Percentiles rank a stretch among this genome's conserved stretches.
phyloP scores from a whole-genome alignment of 1,284 basidiomycete species.

The Pseudozyma pruni region DNA sequence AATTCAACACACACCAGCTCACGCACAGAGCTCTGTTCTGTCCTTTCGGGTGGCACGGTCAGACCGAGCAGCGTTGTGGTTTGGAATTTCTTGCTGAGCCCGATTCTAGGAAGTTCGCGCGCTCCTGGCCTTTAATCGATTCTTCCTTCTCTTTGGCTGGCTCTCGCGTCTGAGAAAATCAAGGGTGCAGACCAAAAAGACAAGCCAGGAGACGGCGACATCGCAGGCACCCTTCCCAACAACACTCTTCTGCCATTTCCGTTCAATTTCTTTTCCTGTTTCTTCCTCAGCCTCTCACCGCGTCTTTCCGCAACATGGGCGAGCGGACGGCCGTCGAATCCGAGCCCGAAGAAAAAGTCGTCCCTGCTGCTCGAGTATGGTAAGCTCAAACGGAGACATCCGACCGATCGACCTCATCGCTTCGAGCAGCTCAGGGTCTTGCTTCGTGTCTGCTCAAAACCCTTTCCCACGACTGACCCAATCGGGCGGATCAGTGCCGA shows the following conservation, averaged over 20 bases:
- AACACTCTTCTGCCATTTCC: too few relatives aligned
- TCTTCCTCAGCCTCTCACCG: conserved; percentile 1
- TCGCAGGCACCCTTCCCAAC: conserved; percentile 5
- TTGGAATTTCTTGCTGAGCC: conserved; percentile 1
- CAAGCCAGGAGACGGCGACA: neutral
- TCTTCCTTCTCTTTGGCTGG: conserved; percentile 6
- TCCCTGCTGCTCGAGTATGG: neutral
- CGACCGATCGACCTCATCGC: neutral
- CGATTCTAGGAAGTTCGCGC: conserved; percentile 5
- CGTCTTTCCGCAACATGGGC: neutral
- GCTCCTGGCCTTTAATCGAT: conserved; percentile 6
- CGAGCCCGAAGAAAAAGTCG: conserved; percentile 26
- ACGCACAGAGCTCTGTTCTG: neutral
- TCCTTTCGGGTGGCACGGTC: conserved; percentile 3
- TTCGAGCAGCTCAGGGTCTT: conserved; percentile 9
- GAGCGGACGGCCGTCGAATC: conserved; percentile 18
- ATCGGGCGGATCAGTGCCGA: neutral
- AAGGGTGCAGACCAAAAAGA: conserved; percentile 1
- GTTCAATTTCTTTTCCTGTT: neutral
- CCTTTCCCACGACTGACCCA: too few relatives aligned
- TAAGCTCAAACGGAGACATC: conserved; percentile 21
- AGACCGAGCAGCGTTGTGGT: neutral
- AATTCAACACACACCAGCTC: conserved; percentile 7
- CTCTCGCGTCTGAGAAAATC: neutral
- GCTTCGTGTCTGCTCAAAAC: neutral